Evolutionary conservation across 1,284 basidiomycete genomes (phyloP), one percentile per base, ranked within the genome.

Genomic region (Erythrobasidium hasegawianum): DNA sequence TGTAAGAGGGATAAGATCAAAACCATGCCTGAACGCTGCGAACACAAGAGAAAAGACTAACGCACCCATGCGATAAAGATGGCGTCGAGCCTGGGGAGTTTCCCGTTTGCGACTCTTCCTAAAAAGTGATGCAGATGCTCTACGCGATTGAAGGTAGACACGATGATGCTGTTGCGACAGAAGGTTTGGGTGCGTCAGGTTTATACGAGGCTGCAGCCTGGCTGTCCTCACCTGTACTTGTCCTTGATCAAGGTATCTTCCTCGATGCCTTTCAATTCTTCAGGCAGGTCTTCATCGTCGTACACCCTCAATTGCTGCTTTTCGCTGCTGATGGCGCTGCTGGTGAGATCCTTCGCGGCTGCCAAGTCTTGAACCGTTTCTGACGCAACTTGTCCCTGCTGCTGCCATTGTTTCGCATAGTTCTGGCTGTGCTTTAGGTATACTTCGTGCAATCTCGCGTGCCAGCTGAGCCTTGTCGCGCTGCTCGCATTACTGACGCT

Each of bases 61-160:
- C 56, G 52, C 43, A 64, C 61, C 61, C 61, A 64, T 18, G 61
- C 61, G 24, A 64, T 39, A 26, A 57, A 64, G 61, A 64, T 41
- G 16, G 61, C 54, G 20, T 64, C 61, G 43, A 64, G 61, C 18
- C 52, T 43, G 41, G 61, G 61, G 20, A 64, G 61, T 11, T 33
- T 27, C 8, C 61, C 61, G 20, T 64, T 64, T n/a, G 53, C 61
- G 22, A 40, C 45, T 38, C 54, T 55, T 39, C 54, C 61, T 3
- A 64, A 53, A 41, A 64, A 64, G 29, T 55, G 53, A 24, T 43
- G 41, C 2, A 64, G 61, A 40, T 64, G 61, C 40, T 59, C 57
- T 18, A 59, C 24, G 13, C 57, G 57, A 22, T 40, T 38, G 27
- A 29, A 59, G 16, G 57, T 59, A n/a, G 57, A 59, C 9, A 59